Evolutionary conservation across 352 stramenopile species (phyloP).

Genomic region (Globisporangium iwayamae): DNA sequence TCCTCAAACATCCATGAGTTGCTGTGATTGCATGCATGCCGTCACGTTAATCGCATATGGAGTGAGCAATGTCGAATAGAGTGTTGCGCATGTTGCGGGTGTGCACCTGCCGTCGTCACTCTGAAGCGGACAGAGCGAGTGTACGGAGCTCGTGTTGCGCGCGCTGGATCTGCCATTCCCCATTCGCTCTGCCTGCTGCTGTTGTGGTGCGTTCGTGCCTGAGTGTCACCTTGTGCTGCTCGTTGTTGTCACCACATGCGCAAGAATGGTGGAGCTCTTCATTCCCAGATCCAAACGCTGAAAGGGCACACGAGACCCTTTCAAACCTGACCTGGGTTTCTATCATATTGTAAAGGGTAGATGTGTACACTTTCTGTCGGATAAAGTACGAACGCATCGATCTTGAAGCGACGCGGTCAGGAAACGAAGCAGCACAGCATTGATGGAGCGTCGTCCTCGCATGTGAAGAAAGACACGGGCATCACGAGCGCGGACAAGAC

Average conservation of each 20-base stretch:
- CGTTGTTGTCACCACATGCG: not conserved
- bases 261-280: not conserved
- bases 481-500: not conserved
- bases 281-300: not conserved
- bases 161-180: conserved; percentile 35
- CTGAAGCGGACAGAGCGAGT: conserved; percentile 26
- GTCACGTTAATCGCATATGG: not conserved
- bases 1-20: conserved; percentile 47
- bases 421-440: not conserved
- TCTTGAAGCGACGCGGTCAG: not conserved
- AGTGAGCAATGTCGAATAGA: not conserved
- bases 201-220: not conserved
- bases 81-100: not conserved
- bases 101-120: conserved; percentile 18
- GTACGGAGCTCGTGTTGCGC: conserved; percentile 23
- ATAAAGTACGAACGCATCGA: not conserved
- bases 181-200: conserved; percentile 19
- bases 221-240: not conserved
- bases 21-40: not conserved
- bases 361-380: not conserved
- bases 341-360: not conserved
- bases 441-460: not conserved
- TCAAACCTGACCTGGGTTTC: not conserved
- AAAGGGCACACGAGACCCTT: not conserved
- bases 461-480: not conserved